These are phyloP conservation scores for Populus trichocarpa DNA, from an alignment of 441 rosid species.

Conservation along the genomic window DNA sequence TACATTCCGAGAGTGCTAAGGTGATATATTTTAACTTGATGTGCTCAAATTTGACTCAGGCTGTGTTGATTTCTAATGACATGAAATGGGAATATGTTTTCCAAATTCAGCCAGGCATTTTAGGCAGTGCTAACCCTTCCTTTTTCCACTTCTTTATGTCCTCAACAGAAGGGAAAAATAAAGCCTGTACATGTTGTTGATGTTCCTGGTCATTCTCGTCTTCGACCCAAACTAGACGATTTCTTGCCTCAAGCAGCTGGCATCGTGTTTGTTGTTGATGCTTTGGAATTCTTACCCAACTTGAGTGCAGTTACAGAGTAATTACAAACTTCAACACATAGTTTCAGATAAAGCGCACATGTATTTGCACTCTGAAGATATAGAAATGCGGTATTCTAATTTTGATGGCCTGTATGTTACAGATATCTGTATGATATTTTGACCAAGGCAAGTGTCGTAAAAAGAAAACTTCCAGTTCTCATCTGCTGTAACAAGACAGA, in stretches of 20 bases:
- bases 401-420: constrained; percentile 20
- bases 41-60: constrained; percentile 13
- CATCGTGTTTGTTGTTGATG: constrained; percentile 78
- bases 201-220: constrained; percentile 92
- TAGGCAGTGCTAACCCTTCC: not conserved
- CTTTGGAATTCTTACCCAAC: constrained; percentile 78
- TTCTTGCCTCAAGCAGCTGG: constrained; percentile 84
- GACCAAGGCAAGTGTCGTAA: constrained; percentile 69
- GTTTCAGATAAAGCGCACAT: constrained; percentile 2
- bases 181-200: constrained; percentile 86
- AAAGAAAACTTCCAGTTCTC: constrained; percentile 70
- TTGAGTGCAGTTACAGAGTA: constrained; percentile 76
- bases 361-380: not conserved
- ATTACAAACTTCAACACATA: constrained; percentile 4
- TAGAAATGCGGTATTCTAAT: constrained; percentile 10
- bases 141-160: not conserved
- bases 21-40: constrained; percentile 30
- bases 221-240: constrained; percentile 72
- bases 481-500: constrained; percentile 87
- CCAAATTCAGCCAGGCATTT: not conserved
- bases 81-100: not conserved
- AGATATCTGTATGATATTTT: constrained; percentile 89
- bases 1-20: constrained; percentile 63
- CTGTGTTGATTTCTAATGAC: not conserved
- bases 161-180: constrained; percentile 53